phyloP scores from a whole-genome alignment of 495 filamentous ascomycete species.

The Neurospora africana region DNA sequence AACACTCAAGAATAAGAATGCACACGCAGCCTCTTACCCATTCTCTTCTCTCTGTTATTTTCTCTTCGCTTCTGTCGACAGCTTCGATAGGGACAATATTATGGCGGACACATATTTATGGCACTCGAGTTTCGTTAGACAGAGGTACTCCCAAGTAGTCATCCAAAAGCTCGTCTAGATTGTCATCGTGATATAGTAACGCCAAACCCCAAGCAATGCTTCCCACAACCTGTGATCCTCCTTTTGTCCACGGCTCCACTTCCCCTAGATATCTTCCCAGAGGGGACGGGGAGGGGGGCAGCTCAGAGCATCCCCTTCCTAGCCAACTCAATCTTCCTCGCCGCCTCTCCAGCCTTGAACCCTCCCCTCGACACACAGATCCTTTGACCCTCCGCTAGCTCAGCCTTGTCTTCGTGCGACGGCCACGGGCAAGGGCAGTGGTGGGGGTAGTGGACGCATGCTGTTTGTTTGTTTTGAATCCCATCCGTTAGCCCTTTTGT shows the following conservation, averaged over 20 bases:
- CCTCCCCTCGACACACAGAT: slow-evolving; percentile 77
- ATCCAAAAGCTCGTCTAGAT: not conserved
- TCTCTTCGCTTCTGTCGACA: not conserved
- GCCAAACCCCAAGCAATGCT: not conserved
- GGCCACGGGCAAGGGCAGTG: slow-evolving; percentile 88
- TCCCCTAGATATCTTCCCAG: not conserved
- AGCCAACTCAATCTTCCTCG: slow-evolving; percentile 69
- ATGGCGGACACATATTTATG: not conserved
- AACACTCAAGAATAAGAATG: not conserved
- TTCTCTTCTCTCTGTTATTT: not conserved
- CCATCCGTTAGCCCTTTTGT: not conserved
- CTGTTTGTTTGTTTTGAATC: slow-evolving; percentile 15
- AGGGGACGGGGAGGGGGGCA: no score
- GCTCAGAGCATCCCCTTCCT: slow-evolving; percentile 69
- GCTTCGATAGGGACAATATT: not conserved
- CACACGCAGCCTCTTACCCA: not conserved
- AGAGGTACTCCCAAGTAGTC: not conserved
- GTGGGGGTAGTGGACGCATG: slow-evolving; percentile 86
- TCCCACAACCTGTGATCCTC: not conserved
- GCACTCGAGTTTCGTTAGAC: not conserved
- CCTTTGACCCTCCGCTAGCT: slow-evolving; percentile 70
- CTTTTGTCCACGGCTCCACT: not conserved
- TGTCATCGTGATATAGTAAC: not conserved
- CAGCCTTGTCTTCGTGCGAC: slow-evolving; percentile 74
- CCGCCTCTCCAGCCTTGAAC: slow-evolving; percentile 62